Evolutionary conservation across 208 protist genomes (phyloP).

Genomic region (Paratrypanosoma confusum): DNA sequence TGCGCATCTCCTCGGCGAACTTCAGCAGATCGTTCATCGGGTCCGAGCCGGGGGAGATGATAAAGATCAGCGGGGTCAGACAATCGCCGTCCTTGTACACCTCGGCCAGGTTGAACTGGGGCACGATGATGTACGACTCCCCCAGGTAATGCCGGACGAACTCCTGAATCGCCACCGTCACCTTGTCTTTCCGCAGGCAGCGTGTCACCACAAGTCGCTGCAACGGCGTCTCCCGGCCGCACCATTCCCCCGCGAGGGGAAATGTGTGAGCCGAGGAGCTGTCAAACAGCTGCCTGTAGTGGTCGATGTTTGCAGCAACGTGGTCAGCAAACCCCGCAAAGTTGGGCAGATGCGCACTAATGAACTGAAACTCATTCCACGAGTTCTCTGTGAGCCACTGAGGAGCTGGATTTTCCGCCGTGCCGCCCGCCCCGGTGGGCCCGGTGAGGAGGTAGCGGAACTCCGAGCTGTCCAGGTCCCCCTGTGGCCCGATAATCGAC

Average conservation of each 20-base stretch:
- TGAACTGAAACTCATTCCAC: slow-evolving; percentile 90
- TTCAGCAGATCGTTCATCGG: slow-evolving; percentile 92
- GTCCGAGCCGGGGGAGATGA: slow-evolving; percentile 94
- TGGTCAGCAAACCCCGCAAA: slow-evolving; percentile 78
- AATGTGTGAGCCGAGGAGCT: slow-evolving; percentile 63
- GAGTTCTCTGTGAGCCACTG: slow-evolving; percentile 90
- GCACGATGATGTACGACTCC: slow-evolving; percentile 91
- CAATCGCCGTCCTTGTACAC: slow-evolving; percentile 91
- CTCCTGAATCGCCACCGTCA: slow-evolving; percentile 88
- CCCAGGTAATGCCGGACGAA: slow-evolving; percentile 89
- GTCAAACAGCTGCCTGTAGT: slow-evolving; percentile 93
- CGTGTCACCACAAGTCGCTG: slow-evolving; percentile 91
- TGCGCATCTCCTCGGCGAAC: slow-evolving; percentile 92
- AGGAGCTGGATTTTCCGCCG: slow-evolving; percentile 74
- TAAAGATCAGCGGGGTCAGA: slow-evolving; percentile 94
- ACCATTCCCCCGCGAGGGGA: slow-evolving; percentile 73
- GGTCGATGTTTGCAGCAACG: slow-evolving; percentile 61
- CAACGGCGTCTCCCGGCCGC: slow-evolving; percentile 74
- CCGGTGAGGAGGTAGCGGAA: slow-evolving; percentile 89
- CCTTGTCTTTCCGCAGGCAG: slow-evolving; percentile 95
- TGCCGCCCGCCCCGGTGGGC: slow-evolving; percentile 44
- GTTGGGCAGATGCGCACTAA: slow-evolving; percentile 51
- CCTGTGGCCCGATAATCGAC: slow-evolving; percentile 70
- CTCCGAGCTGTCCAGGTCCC: slow-evolving; percentile 75
- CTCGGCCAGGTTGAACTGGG: slow-evolving; percentile 91